These are phyloP conservation scores for Penicillium rolfsii DNA, from an alignment of 2,329 filamentous ascomycete genomes.

Conservation along the genomic window DNA sequence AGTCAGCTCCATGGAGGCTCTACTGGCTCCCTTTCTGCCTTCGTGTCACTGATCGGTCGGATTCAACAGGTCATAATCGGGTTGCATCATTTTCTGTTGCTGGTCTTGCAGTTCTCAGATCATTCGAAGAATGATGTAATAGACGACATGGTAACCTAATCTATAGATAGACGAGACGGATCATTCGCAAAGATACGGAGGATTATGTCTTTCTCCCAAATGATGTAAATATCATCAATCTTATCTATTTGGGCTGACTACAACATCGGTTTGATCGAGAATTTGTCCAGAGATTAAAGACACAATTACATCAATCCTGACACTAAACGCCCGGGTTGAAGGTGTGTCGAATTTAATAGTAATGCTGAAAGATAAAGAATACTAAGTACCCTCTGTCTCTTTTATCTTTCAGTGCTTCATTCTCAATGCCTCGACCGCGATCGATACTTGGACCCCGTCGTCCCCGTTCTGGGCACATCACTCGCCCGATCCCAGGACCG, in stretches of 20 bases:
- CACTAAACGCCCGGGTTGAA: neutral
- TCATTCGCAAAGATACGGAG: neutral
- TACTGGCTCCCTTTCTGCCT: neutral
- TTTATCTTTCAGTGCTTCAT: neutral
- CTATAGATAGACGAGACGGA: neutral
- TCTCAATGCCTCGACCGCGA: conserved; percentile 22
- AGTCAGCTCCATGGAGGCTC: conserved; percentile 17
- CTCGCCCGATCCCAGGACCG: conserved; percentile 22
- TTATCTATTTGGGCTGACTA: neutral
- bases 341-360: neutral
- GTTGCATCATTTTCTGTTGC: conserved; percentile 46
- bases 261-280: neutral
- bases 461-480: conserved; percentile 14
- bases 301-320: neutral
- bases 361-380: neutral
- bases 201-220: neutral
- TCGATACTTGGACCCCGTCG: conserved; percentile 22
- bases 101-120: conserved; percentile 42
- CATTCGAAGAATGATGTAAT: conserved; percentile 38
- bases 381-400: neutral
- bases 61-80: conserved; percentile 43
- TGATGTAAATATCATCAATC: neutral
- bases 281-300: neutral
- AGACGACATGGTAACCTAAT: neutral
- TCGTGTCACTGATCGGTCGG: neutral